Evolutionary conservation across 331 rosid genomes (phyloP).

Genomic region (Quercus phellos): DNA sequence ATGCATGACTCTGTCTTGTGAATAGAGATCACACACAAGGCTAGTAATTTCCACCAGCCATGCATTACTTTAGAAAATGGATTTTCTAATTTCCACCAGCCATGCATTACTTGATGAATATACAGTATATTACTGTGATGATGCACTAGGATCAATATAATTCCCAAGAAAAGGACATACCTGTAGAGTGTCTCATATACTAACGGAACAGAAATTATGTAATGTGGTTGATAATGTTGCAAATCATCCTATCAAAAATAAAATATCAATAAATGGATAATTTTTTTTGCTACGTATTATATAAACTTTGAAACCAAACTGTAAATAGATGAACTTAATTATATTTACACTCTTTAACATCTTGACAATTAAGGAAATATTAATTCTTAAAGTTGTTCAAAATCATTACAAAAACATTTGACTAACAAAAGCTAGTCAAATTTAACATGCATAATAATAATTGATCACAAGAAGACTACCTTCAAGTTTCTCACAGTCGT

Average conservation of each 20-base stretch:
- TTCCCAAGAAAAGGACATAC: conserved; percentile 32
- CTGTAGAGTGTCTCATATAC: conserved; percentile 90
- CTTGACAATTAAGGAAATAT: neutral
- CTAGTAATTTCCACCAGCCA: neutral
- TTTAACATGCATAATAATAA: conserved; percentile 13
- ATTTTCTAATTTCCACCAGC: neutral
- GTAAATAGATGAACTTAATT: neutral
- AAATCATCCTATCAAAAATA: conserved; percentile 60
- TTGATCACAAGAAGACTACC: conserved; percentile 40
- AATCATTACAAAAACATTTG: neutral
- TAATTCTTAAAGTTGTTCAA: neutral
- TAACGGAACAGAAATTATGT: conserved; percentile 78
- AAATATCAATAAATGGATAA: conserved; percentile 7
- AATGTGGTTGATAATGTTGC: conserved; percentile 62
- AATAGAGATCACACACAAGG: neutral
- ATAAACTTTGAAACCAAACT: neutral
- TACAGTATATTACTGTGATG: conserved; percentile 4
- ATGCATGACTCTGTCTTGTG: neutral
- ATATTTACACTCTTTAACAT: neutral
- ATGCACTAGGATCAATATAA: neutral
- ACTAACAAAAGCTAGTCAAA: neutral
- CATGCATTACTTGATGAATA: neutral
- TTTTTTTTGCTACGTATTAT: neutral
- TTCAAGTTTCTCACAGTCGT: conserved; percentile 78
- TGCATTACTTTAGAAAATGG: neutral